A percentile compares a stretch with the other conserved stretches of the same genome.
Evolutionary conservation across 306 rosid species (phyloP).

Genomic region (peach (Prunus persica)): DNA sequence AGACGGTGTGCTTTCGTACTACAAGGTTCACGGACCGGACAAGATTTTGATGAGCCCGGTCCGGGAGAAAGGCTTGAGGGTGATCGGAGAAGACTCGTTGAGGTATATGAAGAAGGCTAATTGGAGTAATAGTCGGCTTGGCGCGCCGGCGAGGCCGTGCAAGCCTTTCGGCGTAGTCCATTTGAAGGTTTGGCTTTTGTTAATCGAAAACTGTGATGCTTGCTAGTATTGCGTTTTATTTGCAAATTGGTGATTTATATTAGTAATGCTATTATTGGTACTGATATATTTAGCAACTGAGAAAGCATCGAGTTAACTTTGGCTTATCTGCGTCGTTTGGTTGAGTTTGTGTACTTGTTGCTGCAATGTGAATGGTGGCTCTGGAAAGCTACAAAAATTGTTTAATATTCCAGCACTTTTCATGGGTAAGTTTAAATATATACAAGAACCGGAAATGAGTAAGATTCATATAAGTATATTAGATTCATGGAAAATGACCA

Average conservation of each 20-base stretch:
- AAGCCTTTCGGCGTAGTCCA: constrained; percentile 95
- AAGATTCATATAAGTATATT: not conserved
- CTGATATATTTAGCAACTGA: not conserved
- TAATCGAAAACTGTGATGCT: not conserved
- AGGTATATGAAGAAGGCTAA: constrained; percentile 71
- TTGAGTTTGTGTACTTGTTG: not conserved
- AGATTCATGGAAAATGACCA: not conserved
- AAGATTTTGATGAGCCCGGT: constrained; percentile 84
- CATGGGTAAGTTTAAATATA: not conserved
- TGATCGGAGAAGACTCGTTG: constrained; percentile 84
- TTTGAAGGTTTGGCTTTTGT: constrained; percentile 67
- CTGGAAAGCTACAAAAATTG: not conserved
- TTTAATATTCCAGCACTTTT: not conserved
- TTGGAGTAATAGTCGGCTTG: constrained; percentile 58
- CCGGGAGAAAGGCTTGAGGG: constrained; percentile 66
- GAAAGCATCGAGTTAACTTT: not conserved
- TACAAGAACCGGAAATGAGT: not conserved
- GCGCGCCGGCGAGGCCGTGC: constrained; percentile 49
- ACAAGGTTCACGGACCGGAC: constrained; percentile 97
- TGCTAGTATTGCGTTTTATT: not conserved
- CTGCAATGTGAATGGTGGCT: not conserved
- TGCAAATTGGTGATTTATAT: not conserved
- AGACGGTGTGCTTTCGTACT: constrained; percentile 95
- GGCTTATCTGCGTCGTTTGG: not conserved
- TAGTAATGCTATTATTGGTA: not conserved